Evolutionary conservation across 345 rosid species (phyloP), one percentile per base, ranked within the genome.

Genomic region (Murraya koenigii): DNA sequence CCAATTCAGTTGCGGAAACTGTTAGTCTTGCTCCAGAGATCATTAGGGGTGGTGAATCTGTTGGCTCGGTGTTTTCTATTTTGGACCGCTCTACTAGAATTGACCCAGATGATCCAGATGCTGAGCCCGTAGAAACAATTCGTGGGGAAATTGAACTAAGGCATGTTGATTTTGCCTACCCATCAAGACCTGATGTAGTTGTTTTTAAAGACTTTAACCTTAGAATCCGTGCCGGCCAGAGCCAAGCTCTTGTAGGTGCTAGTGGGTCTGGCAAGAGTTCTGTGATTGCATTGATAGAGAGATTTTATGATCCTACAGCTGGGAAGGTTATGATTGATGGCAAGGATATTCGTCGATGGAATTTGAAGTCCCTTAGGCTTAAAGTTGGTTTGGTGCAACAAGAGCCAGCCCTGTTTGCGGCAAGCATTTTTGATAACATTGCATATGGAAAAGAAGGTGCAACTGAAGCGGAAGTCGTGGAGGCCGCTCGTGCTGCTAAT

Each of bases 1-100:
- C 99, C 32, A 96, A 96, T 84, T 96, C 99, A 32, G 99, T 96
- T 15, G 99, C 99, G 1, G 99, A 96, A 84, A 96, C 99, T 7
- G 99, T 96, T 60, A 96, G 98, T 82, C 98, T 96, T 52, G 99
- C 99, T 61, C 99, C 99, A n/a, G 99, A 96, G 87, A 96, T 96
- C 66, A 87, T 96, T 67, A 85, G 97, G 41, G 99, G 99, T 28
- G 98, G 99, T 69, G 99, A 96, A 85, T 94, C 99, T 0, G 97
- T 94, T 8, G 99, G 99, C 75, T 96, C 99, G 0, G 99, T 96
- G 26, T 96, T 96, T 84, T 89, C 97, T 1, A 90, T 94, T 36
- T 79, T 96, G 79, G 98, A 96, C 77, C 85, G 95, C 20, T 85
- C 90, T 10, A 96, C 98, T 10, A 82, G 82, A 80, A 96, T 96